Base-by-base conservation (phyloP, 2,329 filamentous ascomycete species). In the Gnomoniopsis smithogilvyi region DNA sequence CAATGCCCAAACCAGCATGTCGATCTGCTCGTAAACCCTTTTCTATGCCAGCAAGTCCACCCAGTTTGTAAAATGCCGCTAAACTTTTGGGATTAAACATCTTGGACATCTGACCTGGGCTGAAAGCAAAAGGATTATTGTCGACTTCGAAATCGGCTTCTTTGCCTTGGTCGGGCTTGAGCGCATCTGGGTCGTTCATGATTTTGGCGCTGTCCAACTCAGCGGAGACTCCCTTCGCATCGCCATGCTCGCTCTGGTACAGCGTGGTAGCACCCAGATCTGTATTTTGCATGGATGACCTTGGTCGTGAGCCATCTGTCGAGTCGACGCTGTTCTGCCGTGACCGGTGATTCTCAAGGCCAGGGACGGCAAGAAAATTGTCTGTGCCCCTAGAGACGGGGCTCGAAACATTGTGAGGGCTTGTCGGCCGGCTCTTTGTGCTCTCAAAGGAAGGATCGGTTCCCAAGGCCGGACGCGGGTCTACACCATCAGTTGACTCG, bases 1-100 rank as follows among this genome's bases (percentile, higher is more conserved):
- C 92, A 2, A 85, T 68, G 62, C 90, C 94, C 55, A 97, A 72
- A 8, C 93, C 93, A 38, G 88, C 80, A 53, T 81, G 83, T 33
- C 90, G 79, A 70, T 95, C 85, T 7, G 86, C 87, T 51, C 90
- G 80, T 33, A 97, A 76, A 11, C 92, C 93, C 68, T 86, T 89
- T 72, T 94, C 92, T 51, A 97, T 73, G 0, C 93, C 93, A 19
- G 74, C 74, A 17, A 96, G 73, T 24, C 93, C 93, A 51, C 93
- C 92, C 6, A 97, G 72, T 15, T 87, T 87, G 68, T 88, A 90
- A 66, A 94, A 96, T 1, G 92, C 92, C 14, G 88, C 79, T 59
- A 96, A 75, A 62, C 86, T 96, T 77, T 96, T 96, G 3, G 93
- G 93, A 69, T 96, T 95, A 62, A 94, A 85, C 76, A 96, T 83